Evolutionary conservation across 1,284 basidiomycete genomes (phyloP).

Genomic region (Moesziomyces antarcticus): DNA sequence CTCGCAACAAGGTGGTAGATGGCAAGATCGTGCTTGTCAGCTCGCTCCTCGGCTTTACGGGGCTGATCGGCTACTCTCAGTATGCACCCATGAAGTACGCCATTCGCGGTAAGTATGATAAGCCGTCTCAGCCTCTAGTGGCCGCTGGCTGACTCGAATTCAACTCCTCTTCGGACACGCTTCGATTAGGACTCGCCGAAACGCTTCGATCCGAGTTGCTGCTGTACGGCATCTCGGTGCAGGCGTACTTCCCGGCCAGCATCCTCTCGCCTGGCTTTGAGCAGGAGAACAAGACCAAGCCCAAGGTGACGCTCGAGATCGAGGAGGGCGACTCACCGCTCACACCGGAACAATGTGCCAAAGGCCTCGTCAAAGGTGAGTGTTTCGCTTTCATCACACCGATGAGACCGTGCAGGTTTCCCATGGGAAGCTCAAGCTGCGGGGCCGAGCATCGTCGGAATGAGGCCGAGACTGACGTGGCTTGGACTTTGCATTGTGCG

Average conservation of each 20-base stretch:
- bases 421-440: neutral
- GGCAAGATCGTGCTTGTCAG: constrained; percentile 83
- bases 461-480: neutral
- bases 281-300: constrained; percentile 84
- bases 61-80: constrained; percentile 82
- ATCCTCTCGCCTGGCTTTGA: constrained; percentile 85
- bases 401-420: neutral
- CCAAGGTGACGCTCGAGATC: constrained; percentile 80
- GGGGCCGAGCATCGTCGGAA: neutral
- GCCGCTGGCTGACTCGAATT: neutral
- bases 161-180: too few relatives aligned
- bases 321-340: constrained; percentile 80
- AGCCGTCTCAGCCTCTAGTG: constrained; percentile 14
- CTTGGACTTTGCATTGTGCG: neutral
- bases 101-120: constrained; percentile 75
- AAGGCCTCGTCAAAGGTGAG: constrained; percentile 75
- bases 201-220: constrained; percentile 83
- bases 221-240: constrained; percentile 82
- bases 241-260: constrained; percentile 87
- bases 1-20: constrained; percentile 72
- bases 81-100: constrained; percentile 93
- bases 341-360: constrained; percentile 77
- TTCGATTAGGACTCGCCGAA: constrained; percentile 82
- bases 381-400: constrained; percentile 3
- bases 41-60: constrained; percentile 83